Evolutionary conservation across 805 yeast genomes (phyloP).

Genomic region (Zygosaccharomyces bailii): DNA sequence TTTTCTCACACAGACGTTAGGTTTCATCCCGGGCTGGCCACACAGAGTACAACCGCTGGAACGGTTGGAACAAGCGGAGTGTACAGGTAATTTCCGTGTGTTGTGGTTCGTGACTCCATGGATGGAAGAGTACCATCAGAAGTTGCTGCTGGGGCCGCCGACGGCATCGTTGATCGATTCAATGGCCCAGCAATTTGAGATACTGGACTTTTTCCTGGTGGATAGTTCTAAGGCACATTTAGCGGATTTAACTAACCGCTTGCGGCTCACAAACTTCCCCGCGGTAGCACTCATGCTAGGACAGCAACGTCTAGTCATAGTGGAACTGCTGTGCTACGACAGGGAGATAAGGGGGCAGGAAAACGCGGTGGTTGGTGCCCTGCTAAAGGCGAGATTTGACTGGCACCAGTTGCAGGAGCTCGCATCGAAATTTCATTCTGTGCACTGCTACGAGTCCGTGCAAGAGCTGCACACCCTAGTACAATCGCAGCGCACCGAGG

Average conservation of each 20-base stretch:
- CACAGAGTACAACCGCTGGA: neutral
- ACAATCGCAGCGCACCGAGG: neutral
- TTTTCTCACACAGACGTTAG: constrained; percentile 27
- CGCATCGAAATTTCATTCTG: constrained; percentile 9
- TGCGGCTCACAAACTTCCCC: constrained; percentile 17
- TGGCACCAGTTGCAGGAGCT: neutral
- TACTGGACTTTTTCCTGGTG: constrained; percentile 30
- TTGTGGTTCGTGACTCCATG: constrained; percentile 40
- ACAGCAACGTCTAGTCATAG: constrained; percentile 2
- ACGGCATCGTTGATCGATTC: constrained; percentile 35
- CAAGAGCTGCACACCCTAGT: constrained; percentile 4
- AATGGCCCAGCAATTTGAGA: constrained; percentile 23
- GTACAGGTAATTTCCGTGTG: constrained; percentile 22
- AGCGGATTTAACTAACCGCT: constrained; percentile 26
- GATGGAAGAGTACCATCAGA: constrained; percentile 26
- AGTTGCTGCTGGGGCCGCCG: constrained; percentile 29
- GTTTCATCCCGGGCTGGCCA: constrained; percentile 13
- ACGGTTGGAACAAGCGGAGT: constrained; percentile 1
- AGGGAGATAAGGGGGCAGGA: constrained; percentile 8
- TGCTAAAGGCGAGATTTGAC: constrained; percentile 10
- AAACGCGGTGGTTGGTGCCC: constrained; percentile 2
- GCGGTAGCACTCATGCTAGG: constrained; percentile 10
- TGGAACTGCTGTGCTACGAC: constrained; percentile 12
- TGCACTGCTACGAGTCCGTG: constrained; percentile 11
- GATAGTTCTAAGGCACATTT: constrained; percentile 34